Percentiles rank a stretch among this genome's conserved stretches.
Conservation (phyloP, 2,329 filamentous ascomycete species). For the Lasiodiplodia hormozganensis region DNA sequence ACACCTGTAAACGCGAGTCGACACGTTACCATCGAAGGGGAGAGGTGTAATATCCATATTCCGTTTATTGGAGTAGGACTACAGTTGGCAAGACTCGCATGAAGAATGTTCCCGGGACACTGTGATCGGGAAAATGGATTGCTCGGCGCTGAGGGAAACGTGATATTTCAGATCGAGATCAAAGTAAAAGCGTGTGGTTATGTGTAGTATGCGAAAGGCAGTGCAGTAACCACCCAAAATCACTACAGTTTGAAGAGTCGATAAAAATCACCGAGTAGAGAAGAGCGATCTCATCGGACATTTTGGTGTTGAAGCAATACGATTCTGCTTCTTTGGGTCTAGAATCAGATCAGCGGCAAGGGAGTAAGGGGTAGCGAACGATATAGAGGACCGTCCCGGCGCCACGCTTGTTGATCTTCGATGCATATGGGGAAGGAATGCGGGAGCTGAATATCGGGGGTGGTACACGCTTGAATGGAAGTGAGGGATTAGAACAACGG, state of each 20-base stretch:
- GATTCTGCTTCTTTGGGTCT: not conserved
- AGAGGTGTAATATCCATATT: too few relatives aligned
- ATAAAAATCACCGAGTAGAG: not conserved
- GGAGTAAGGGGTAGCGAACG: not conserved
- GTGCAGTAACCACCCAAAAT: not conserved
- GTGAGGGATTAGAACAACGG: constrained; percentile 5
- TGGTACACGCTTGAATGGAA: not conserved
- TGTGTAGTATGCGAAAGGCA: not conserved
- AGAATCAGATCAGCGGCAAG: not conserved
- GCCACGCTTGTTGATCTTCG: constrained; percentile 6
- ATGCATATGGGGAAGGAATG: not conserved
- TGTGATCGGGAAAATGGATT: not conserved
- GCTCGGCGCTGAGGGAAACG: not conserved
- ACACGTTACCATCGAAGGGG: too few relatives aligned
- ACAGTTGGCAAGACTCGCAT: not conserved
- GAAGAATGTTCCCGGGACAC: not conserved
- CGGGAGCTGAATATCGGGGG: constrained; percentile 1
- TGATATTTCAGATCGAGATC: not conserved
- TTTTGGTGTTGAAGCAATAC: not conserved
- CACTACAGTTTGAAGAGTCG: not conserved
- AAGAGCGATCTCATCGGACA: not conserved
- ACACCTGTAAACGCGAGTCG: too few relatives aligned
- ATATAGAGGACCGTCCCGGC: not conserved
- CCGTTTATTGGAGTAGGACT: too few relatives aligned
- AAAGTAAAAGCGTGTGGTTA: too few relatives aligned